Percentiles rank a stretch among this genome's conserved stretches.
Evolutionary conservation across 768 basidiomycete genomes (phyloP).

Genomic region (Coprinopsis cinerea): DNA sequence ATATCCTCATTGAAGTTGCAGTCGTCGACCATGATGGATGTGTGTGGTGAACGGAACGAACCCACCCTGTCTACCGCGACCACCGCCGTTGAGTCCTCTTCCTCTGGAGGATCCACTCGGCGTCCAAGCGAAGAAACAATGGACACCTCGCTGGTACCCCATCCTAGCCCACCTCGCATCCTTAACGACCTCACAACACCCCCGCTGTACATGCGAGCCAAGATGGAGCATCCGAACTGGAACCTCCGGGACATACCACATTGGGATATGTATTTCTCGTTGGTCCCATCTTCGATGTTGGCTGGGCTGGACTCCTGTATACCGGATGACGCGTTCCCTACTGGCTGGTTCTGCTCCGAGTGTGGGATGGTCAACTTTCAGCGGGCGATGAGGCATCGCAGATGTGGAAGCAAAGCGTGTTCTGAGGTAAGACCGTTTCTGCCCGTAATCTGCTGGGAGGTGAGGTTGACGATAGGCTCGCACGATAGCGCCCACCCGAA

Average conservation of each 20-base stretch:
- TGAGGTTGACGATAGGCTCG: constrained; percentile 14
- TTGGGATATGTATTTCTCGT: constrained; percentile 18
- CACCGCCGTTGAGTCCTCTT: neutral
- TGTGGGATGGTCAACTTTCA: constrained; percentile 49
- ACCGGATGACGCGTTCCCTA: constrained; percentile 31
- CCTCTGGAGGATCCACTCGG: neutral
- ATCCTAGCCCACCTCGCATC: neutral
- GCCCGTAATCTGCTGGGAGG: neutral
- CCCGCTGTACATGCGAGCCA: constrained; percentile 15
- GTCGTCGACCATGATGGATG: neutral
- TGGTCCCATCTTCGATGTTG: constrained; percentile 26
- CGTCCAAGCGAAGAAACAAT: neutral
- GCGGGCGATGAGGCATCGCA: constrained; percentile 37
- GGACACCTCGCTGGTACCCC: neutral
- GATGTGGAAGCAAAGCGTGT: constrained; percentile 37
- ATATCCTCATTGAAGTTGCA: neutral
- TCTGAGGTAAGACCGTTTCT: neutral
- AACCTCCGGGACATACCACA: constrained; percentile 18
- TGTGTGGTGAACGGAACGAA: neutral
- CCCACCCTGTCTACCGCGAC: neutral
- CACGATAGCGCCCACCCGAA: constrained; percentile 10
- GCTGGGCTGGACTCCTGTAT: constrained; percentile 20
- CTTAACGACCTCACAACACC: constrained; percentile 14
- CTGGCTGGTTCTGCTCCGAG: constrained; percentile 42
- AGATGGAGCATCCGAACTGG: constrained; percentile 21